Base-by-base conservation (phyloP, 495 filamentous ascomycete genomes). In the Lophiotrema nucula region DNA sequence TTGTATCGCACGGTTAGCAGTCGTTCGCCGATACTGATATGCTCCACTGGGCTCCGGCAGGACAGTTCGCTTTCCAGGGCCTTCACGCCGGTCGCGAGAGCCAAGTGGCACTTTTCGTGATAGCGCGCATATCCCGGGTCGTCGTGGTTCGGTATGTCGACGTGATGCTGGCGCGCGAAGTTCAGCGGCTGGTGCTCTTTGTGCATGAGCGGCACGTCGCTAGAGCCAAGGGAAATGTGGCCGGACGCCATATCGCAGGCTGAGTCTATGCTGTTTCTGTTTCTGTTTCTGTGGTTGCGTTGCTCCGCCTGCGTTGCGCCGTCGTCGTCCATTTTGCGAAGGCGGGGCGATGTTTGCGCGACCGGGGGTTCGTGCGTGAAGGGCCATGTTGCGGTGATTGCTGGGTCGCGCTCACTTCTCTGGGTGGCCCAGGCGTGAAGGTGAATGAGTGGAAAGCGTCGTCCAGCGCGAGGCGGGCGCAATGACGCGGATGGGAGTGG, bases 1-100 rank as follows among this genome's bases (percentile, higher is more conserved):
- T 64, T 23, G 25, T 35, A 55, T 22, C 31, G 42, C 31, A 65
- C 47, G 52, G 44, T 66, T 54, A 66, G 63, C 58, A 38, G 35
- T 21, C 45, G 35, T 18, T 31, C 44, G 28, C 48, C 18, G 13
- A 54, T 18, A 1, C 26, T 28, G 10, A 65, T 22, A 22, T 53
- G 24, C 12, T 51, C 44, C 28, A 65, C 23, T 13, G 46, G 45
- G n/a, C 25, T 27, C 24, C 42, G 25, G 31, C 38, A 18, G 38
- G 23, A 13, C 12, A 61, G 42, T 16, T 16, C 51, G 12, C 45
- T 26, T 47, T 56, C 46, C 21, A 57, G 38, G 11, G 25, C 8
- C 37, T 38, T 53, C 26, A 50, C 45, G 33, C 24, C 52, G 26
- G 33, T 49, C 25, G 42, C 43, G 1, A 65, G 27, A 24, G 47